These are phyloP conservation scores for Schoenoplectus triqueter DNA, from an alignment of 202 grass and related monocot genomes.

Conservation along the genomic window DNA sequence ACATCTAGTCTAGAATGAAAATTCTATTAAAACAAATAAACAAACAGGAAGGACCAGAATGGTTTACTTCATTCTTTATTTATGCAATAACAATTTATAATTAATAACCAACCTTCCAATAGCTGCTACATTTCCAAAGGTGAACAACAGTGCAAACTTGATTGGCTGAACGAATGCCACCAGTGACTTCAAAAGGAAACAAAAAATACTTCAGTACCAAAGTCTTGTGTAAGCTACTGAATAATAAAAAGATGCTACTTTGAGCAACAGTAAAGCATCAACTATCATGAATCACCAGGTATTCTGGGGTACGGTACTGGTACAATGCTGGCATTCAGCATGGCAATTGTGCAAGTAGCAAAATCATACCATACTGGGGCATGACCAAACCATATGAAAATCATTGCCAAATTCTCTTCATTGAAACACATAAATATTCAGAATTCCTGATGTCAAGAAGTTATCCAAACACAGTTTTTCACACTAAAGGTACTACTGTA, in stretches of 20 bases:
- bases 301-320: not conserved
- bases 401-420: not conserved
- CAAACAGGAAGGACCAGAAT: not conserved
- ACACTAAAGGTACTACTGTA: not conserved
- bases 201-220: conserved; percentile 31
- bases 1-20: not conserved
- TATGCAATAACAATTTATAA: conserved; percentile 8
- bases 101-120: conserved; percentile 67
- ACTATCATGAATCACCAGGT: not conserved
- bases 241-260: not conserved
- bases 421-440: not conserved
- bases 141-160: conserved; percentile 88
- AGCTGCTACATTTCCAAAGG: conserved; percentile 84
- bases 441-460: not conserved
- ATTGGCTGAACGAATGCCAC: conserved; percentile 73
- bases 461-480: not conserved
- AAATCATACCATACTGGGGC: not conserved
- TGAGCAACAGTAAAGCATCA: not conserved
- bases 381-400: not conserved
- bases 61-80: not conserved
- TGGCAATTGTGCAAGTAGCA: not conserved
- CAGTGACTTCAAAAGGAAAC: conserved; percentile 56
- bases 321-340: conserved; percentile 13
- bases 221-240: not conserved
- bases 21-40: not conserved